phyloP scores from a whole-genome alignment of 495 filamentous ascomycete genomes.

The Tuber borchii region DNA sequence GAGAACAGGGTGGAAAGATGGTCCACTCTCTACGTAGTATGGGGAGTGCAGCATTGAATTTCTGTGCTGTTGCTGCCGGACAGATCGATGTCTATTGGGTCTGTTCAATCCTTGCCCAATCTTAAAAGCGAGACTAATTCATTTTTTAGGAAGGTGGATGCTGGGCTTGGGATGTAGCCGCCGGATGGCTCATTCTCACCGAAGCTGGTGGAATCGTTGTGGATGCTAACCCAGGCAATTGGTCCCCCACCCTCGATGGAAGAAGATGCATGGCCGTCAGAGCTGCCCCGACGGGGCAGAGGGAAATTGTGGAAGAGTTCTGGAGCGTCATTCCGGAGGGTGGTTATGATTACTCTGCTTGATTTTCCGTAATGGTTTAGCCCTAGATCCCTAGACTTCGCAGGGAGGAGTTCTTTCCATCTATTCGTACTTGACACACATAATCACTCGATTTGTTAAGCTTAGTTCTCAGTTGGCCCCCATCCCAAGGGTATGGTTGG shows the following conservation, averaged over 20 bases:
- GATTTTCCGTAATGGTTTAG: background rate
- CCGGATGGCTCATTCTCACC: conserved; percentile 78
- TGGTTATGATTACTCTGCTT: conserved; percentile 51
- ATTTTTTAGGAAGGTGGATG: conserved; percentile 63
- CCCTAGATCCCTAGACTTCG: background rate
- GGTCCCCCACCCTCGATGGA: conserved; percentile 67
- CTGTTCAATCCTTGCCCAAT: background rate
- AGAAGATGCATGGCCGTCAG: conserved; percentile 74
- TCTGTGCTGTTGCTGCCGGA: conserved; percentile 74
- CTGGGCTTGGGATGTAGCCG: conserved; percentile 92
- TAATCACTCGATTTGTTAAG: background rate
- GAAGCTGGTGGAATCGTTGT: conserved; percentile 81
- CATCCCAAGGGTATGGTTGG: background rate
- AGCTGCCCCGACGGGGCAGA: conserved; percentile 59
- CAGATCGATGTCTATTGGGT: conserved; percentile 76
- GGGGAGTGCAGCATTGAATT: conserved; percentile 76
- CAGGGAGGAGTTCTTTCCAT: background rate
- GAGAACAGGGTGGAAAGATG: conserved; percentile 71
- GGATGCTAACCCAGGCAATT: conserved; percentile 68
- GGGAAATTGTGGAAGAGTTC: conserved; percentile 72
- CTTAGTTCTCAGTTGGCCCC: background rate
- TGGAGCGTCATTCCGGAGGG: conserved; percentile 57
- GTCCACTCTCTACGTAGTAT: conserved; percentile 69
- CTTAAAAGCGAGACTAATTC: conserved; percentile 1
- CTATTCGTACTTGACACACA: background rate